phyloP scores from a whole-genome alignment of 2,329 filamentous ascomycete species.

The Trematosphaeria pertusa region DNA sequence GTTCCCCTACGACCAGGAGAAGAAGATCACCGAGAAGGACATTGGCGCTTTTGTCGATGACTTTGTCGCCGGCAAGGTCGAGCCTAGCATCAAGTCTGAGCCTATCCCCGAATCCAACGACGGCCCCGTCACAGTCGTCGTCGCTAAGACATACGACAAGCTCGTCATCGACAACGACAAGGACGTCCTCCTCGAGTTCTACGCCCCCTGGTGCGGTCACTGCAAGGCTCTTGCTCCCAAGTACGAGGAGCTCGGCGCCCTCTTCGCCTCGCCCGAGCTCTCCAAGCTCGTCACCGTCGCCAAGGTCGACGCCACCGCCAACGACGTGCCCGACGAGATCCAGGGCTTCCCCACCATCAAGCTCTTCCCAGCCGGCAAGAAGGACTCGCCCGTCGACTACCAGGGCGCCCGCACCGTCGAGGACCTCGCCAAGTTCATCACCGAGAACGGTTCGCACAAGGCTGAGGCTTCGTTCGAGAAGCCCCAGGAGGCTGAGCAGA shows the following conservation, averaged over 20 bases:
- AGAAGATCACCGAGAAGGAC: constrained; percentile 75
- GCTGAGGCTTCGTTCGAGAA: constrained; percentile 70
- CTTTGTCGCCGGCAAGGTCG: constrained; percentile 84
- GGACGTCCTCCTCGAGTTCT: constrained; percentile 98
- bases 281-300: constrained; percentile 69
- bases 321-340: constrained; percentile 97
- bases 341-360: constrained; percentile 99
- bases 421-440: constrained; percentile 90
- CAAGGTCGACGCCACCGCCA: constrained; percentile 95
- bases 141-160: constrained; percentile 92
- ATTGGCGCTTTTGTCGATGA: constrained; percentile 86
- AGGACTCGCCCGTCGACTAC: constrained; percentile 86
- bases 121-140: constrained; percentile 83
- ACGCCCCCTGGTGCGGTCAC: constrained; percentile 84
- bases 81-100: constrained; percentile 98
- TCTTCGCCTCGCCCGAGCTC: constrained; percentile 61
- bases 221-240: constrained; percentile 74
- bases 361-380: constrained; percentile 89
- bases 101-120: constrained; percentile 93
- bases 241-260: constrained; percentile 68
- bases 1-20: constrained; percentile 88
- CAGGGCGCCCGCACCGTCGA: constrained; percentile 85
- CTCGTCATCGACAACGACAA: constrained; percentile 92
- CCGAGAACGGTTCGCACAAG: constrained; percentile 92
- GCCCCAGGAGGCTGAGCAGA: constrained; percentile 61